phyloP scores from a whole-genome alignment of 495 filamentous ascomycete genomes.

The Neurospora tetrasperma region DNA sequence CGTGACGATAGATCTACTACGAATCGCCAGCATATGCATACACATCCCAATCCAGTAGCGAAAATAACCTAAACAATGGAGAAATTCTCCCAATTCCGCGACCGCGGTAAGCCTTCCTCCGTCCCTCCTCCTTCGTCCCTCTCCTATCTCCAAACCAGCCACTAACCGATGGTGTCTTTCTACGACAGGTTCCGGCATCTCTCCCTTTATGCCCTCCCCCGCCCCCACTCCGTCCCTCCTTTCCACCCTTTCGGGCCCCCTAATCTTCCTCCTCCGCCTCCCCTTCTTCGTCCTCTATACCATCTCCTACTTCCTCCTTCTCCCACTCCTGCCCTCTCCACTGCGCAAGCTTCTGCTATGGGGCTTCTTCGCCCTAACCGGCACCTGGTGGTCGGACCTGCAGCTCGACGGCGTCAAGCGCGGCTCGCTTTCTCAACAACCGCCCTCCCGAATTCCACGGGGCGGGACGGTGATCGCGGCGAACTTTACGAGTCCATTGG shows the following conservation, averaged over 20 bases:
- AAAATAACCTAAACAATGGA: slow-evolving; percentile 52
- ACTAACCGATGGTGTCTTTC: slow-evolving; percentile 1
- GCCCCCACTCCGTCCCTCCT: slow-evolving; percentile 48
- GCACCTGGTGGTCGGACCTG: slow-evolving; percentile 96
- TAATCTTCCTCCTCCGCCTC: slow-evolving; percentile 72
- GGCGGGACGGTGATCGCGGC: slow-evolving; percentile 73
- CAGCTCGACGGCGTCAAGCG: slow-evolving; percentile 92
- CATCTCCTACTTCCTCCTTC: slow-evolving; percentile 61
- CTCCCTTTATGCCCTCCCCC: slow-evolving; percentile 80
- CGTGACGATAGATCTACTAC: not conserved
- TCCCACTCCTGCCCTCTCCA: slow-evolving; percentile 72
- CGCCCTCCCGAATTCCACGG: slow-evolving; percentile 59
- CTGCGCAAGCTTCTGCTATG: slow-evolving; percentile 76
- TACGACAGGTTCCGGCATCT: slow-evolving; percentile 76
- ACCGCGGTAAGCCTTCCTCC: slow-evolving; percentile 57
- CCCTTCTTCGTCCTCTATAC: slow-evolving; percentile 63
- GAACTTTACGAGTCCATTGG: slow-evolving; percentile 84
- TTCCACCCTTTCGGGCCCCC: slow-evolving; percentile 41
- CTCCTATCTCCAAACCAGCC: slow-evolving; percentile 6
- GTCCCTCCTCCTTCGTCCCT: not conserved
- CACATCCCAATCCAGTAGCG: not conserved
- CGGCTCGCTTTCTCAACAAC: slow-evolving; percentile 54
- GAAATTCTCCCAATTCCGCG: slow-evolving; percentile 93
- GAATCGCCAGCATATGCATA: not conserved
- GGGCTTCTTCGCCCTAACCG: slow-evolving; percentile 73